These are phyloP conservation scores for Pyrus bretschneideri DNA, from an alignment of 306 rosid species.

Conservation along the genomic window DNA sequence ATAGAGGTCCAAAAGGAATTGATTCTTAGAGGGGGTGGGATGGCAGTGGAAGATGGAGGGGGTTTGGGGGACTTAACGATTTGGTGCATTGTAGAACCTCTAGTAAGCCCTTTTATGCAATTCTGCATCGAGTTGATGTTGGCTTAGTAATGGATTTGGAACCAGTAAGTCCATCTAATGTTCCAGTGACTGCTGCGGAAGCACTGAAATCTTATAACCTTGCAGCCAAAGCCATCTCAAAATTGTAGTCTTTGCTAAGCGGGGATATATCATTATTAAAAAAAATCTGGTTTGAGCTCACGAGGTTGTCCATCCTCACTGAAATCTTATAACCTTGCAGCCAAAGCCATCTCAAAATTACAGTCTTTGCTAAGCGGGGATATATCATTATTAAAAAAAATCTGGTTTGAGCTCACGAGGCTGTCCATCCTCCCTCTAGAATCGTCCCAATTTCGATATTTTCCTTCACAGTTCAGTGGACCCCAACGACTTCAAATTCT, in stretches of 20 bases:
- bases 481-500: conserved; percentile 50
- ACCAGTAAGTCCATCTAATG: conserved; percentile 32
- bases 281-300: conserved; percentile 51
- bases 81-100: conserved; percentile 33
- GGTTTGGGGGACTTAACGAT: too few species aligned
- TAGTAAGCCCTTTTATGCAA: conserved; percentile 39
- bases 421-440: conserved; percentile 49
- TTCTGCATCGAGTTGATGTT: conserved; percentile 35
- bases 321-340: conserved; percentile 46
- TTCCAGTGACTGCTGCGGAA: conserved; percentile 38
- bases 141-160: conserved; percentile 40
- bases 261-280: conserved; percentile 22
- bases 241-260: conserved; percentile 34
- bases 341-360: conserved; percentile 41
- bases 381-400: conserved; percentile 12
- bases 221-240: conserved; percentile 42
- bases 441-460: conserved; percentile 74
- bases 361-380: conserved; percentile 34
- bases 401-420: conserved; percentile 61
- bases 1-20: neutral
- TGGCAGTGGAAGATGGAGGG: too few species aligned
- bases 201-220: conserved; percentile 43
- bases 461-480: conserved; percentile 65
- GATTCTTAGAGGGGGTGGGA: too few species aligned
- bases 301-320: conserved; percentile 56